A percentile compares a stretch with the other conserved stretches of the same genome.
These are phyloP conservation scores for Tieghemostelium lacteum DNA, from an alignment of 78 protist species.

Conservation along the genomic window DNA sequence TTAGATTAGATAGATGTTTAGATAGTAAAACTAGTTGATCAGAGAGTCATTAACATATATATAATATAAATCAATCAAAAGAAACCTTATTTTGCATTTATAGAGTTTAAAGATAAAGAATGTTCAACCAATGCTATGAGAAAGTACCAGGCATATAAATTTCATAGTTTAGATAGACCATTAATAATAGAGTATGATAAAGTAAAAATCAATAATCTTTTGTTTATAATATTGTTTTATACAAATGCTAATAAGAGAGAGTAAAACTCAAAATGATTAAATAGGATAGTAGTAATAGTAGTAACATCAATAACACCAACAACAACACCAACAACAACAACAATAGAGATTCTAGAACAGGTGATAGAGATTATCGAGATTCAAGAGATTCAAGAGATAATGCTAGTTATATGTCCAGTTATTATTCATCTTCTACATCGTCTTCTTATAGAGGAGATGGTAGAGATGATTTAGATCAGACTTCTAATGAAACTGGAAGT, in stretches of 20 bases:
- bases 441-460: neutral
- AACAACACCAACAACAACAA: neutral
- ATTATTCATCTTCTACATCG: neutral
- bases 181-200: conserved; percentile 58
- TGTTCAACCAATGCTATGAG: conserved; percentile 54
- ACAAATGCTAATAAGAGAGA: neutral
- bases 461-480: neutral
- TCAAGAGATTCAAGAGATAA: neutral
- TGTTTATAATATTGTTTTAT: neutral
- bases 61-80: too few relatives aligned
- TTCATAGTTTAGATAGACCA: conserved; percentile 44
- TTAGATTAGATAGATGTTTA: neutral
- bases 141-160: conserved; percentile 36
- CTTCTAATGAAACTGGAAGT: too few relatives aligned
- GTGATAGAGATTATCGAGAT: neutral
- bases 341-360: neutral
- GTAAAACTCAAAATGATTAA: neutral
- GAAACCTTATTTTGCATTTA: conserved; percentile 74
- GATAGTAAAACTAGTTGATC: neutral
- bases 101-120: conserved; percentile 64
- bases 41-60: neutral
- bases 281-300: neutral
- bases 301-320: neutral
- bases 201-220: conserved; percentile 4
- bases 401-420: neutral